Base-by-base conservation (phyloP, 345 rosid genomes). In the Aquilaria malaccensis region DNA sequence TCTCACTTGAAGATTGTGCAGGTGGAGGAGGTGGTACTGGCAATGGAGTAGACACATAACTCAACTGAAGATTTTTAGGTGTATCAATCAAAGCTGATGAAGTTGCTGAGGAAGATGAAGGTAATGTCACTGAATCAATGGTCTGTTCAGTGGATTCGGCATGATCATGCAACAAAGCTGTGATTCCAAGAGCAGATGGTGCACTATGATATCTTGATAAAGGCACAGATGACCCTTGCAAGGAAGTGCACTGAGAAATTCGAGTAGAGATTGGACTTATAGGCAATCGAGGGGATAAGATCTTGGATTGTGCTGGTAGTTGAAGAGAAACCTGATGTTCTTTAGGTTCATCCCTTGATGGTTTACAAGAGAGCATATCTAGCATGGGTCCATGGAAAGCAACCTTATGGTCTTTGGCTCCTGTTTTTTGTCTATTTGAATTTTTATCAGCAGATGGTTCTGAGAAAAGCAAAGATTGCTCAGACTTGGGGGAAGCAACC, bases 91-190 rank as follows among this genome's bases (percentile, higher is more conserved):
- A 50, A 57, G 66, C 64, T 46, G 80, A 71, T 61, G 75, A 54
- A 59, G 59, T 43, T 13, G 78, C 54, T 57, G 65, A 49, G 58
- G 77, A 55, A 59, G 84, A 66, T 12, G 55, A 68, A 65, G 80
- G 51, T 56, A 66, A 31, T 45, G 67, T 62, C 49, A 68, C 61
- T 56, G 74, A 75, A 49, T 59, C 68, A 56, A 68, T 55, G 30
- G 56, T 64, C 71, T 80, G 85, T 68, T 76, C 84, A 54, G 66
- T 70, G 68, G 75, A 76, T 66, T 64, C 33, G 69, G 57, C 75
- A 73, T 84, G 85, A 80, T 89, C 91, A 11, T 83, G 85, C 76
- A 89, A 79, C 69, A 86, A 69, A 67, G 97, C 83, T 48, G 95
- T 81, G 74, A 89, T 89, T 65, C 97, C 97, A 61, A 86, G 73